These are phyloP conservation scores for Larix sibirica DNA, from an alignment of 83 land plant species.

Conservation along the genomic window DNA sequence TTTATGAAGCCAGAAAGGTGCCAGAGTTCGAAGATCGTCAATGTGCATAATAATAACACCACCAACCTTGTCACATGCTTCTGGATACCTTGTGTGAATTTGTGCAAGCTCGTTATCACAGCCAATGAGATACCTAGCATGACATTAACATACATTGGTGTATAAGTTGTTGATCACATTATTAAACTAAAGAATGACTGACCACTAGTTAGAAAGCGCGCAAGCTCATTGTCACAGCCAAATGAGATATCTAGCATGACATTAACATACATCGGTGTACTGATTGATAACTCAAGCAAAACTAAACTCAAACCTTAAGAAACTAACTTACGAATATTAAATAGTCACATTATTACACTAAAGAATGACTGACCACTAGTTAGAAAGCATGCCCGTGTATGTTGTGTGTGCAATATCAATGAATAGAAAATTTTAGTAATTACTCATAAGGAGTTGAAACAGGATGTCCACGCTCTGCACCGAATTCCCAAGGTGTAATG, in stretches of 20 bases:
- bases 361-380: not conserved
- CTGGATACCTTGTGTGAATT: slow-evolving; percentile 85
- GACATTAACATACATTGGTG: slow-evolving; percentile 6
- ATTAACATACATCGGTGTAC: slow-evolving; percentile 1
- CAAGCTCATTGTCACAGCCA: slow-evolving; percentile 92
- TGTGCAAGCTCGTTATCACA: slow-evolving; percentile 92
- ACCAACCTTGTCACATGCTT: slow-evolving; percentile 95
- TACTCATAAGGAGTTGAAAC: slow-evolving; percentile 96
- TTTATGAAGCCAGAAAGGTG: slow-evolving; percentile 88
- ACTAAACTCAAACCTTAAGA: not conserved
- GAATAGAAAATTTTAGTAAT: slow-evolving; percentile 12
- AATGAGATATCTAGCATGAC: slow-evolving; percentile 73
- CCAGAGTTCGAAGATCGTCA: slow-evolving; percentile 86
- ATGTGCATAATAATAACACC: slow-evolving; percentile 96
- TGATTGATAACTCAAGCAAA: not conserved
- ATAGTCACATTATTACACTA: no score
- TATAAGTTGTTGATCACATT: not conserved
- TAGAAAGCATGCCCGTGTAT: not conserved
- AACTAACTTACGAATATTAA: not conserved
- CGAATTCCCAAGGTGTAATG: slow-evolving; percentile 97
- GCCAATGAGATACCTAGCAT: slow-evolving; percentile 86
- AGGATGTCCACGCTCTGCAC: slow-evolving; percentile 81
- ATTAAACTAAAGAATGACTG: not conserved
- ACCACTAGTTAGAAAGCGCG: slow-evolving; percentile 70
- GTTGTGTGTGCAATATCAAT: not conserved